Evolutionary conservation across 148 eudicot genomes (phyloP), one percentile per base, ranked within the genome.

Genomic region (Pharnaceum exiguum): DNA sequence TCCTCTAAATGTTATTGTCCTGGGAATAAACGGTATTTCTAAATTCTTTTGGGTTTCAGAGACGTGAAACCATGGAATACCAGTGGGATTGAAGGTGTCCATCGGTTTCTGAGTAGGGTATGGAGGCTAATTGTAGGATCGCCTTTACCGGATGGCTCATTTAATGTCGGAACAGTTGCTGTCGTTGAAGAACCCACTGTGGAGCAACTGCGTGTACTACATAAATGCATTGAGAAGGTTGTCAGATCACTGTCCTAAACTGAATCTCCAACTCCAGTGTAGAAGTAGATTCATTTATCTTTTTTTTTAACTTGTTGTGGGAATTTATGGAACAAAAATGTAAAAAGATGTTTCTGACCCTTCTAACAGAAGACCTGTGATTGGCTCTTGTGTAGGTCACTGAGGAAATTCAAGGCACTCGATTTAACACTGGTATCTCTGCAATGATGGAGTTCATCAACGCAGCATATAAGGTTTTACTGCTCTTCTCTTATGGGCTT

Each of bases 401-500:
- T 2, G 91, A 85, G 59, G 99, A 93, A 69, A 79, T 86, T 61
- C 96, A 93, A 75, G 91, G 71, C 49, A 93, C 99, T 27, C 79
- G 99, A 31, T 93, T 93, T 71, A 93, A 93, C 78, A 93, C 99
- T 36, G 99, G 96, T 55, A 89, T 93, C 63, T 88, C 99, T 56
- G 96, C 99, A 57, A 89, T 93, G 99, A 93, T 93, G 99, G 99
- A 93, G 84, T 89, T 93, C 75, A 71, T 72, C 36, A 89, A 93
- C 82, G 85, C 85, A 10, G 99, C 95, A 45, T 81, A 89, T 73
- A 93, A 93, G 99, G 96, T 90, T 65, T 70, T 35, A 7, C 38
- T 21, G 9, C 39, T 46, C 54, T 49, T 35, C 48, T 33, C 44
- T 13, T 31, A 3, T 33, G 28, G 8, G 10, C 2, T 36, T 22